These are phyloP conservation scores for Paramecium pentaurelia DNA, from an alignment of 73 alveolate species.

Conservation along the genomic window DNA sequence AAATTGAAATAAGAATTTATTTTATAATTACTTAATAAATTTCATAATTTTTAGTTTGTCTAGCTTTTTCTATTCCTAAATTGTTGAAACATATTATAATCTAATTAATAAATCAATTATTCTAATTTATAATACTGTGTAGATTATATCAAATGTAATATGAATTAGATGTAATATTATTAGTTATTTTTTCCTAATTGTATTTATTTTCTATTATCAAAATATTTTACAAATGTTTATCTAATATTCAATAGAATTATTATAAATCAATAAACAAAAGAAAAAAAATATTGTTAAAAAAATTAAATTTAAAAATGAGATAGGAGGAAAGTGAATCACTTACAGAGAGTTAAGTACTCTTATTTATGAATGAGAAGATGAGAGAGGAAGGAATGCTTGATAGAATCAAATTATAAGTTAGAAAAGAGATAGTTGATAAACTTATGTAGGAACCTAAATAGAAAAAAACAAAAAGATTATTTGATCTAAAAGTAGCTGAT, in stretches of 20 bases:
- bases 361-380: neutral
- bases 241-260: too few relatives aligned
- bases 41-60: neutral
- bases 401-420: neutral
- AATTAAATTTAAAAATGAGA: neutral
- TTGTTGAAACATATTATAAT: too few relatives aligned
- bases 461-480: neutral
- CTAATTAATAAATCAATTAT: too few relatives aligned
- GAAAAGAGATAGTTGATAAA: slow-evolving; percentile 17
- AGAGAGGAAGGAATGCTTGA: slow-evolving; percentile 6
- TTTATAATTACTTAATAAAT: neutral
- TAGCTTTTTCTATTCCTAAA: too few relatives aligned
- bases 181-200: too few relatives aligned
- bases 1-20: neutral
- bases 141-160: too few relatives aligned
- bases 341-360: neutral
- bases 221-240: too few relatives aligned
- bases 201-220: too few relatives aligned
- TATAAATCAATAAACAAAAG: neutral
- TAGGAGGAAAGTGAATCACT: slow-evolving; percentile 1
- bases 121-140: too few relatives aligned
- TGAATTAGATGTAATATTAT: too few relatives aligned
- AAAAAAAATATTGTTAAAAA: neutral
- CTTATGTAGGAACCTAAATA: neutral
- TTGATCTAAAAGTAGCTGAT: slow-evolving; percentile 1